Conservation (phyloP, 306 rosid species). For the Lotus japonicus region DNA sequence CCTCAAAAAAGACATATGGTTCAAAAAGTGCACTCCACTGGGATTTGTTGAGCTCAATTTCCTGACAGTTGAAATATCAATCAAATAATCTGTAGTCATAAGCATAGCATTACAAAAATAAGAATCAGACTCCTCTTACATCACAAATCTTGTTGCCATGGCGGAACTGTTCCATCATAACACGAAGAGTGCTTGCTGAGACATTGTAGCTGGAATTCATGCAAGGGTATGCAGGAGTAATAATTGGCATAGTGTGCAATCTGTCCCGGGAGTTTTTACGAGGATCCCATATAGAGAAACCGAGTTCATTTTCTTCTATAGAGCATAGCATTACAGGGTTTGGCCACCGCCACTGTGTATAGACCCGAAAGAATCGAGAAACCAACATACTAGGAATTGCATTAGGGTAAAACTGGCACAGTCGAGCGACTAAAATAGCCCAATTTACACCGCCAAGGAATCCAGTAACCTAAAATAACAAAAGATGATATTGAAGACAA, state of each 20-base stretch:
- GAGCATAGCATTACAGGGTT: constrained; percentile 95
- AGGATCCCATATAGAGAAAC: constrained; percentile 92
- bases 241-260: constrained; percentile 89
- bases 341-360: constrained; percentile 99
- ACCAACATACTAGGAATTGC: constrained; percentile 98
- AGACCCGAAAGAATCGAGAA: constrained; percentile 93
- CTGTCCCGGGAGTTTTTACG: constrained; percentile 83
- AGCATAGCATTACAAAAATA: background rate
- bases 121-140: constrained; percentile 38
- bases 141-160: constrained; percentile 76
- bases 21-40: constrained; percentile 90
- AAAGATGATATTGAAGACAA: constrained; percentile 4
- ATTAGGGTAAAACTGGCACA: constrained; percentile 97
- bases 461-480: constrained; percentile 72
- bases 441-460: constrained; percentile 99
- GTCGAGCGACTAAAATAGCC: constrained; percentile 94
- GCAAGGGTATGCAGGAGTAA: constrained; percentile 99
- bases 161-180: constrained; percentile 85
- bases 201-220: constrained; percentile 99
- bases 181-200: constrained; percentile 94
- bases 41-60: constrained; percentile 74
- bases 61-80: constrained; percentile 43
- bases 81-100: constrained; percentile 6
- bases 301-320: constrained; percentile 85
- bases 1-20: constrained; percentile 77